Evolutionary conservation across 1,139 yeast species (phyloP), one percentile per base, ranked within the genome.

Genomic region (Taphrina deformans): DNA sequence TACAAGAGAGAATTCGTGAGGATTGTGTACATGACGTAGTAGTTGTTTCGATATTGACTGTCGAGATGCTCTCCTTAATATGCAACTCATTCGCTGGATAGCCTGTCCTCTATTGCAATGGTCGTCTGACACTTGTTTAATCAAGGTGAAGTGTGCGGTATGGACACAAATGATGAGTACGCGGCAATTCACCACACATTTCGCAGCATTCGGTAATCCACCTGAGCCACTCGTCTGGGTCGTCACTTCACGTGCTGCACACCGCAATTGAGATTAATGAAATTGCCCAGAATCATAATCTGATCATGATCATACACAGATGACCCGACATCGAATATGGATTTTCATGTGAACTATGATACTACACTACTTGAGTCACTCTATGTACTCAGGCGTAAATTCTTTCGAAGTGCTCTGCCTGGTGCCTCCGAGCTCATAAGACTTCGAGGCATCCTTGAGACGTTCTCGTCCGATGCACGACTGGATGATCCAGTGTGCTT

Each of bases 131-230:
- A 4, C 23, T 38, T 38, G n/a, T n/a, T n/a, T n/a, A n/a, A n/a
- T n/a, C n/a, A n/a, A n/a, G n/a, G n/a, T n/a, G n/a, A n/a, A n/a
- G n/a, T n/a, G n/a, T n/a, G n/a, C n/a, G n/a, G n/a, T n/a, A n/a
- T n/a, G 41, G 1, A 38, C 41, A 38, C 41, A 38, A 9, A 38
- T 38, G 41, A 38, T 38, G 41, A 38, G 16, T 44, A 44, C 48
- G 48, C 48, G 48, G 48, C 48, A 3, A 7, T 38, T 38, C 21
- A 44, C 48, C 48, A 44, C 48, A 44, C 41, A 23, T 44, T 21
- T 44, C 27, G 27, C 48, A 44, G 48, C 48, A 44, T 44, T 44
- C 48, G 48, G 48, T 44, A 44, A 44, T 44, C 48, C 48, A 21
- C 27, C n/a, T 2, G n/a, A 44, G 27, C 27, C 48, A 44, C 48